Base-by-base conservation (phyloP, 2,329 filamentous ascomycete species). In the Rhinocladiella mackenziei region DNA sequence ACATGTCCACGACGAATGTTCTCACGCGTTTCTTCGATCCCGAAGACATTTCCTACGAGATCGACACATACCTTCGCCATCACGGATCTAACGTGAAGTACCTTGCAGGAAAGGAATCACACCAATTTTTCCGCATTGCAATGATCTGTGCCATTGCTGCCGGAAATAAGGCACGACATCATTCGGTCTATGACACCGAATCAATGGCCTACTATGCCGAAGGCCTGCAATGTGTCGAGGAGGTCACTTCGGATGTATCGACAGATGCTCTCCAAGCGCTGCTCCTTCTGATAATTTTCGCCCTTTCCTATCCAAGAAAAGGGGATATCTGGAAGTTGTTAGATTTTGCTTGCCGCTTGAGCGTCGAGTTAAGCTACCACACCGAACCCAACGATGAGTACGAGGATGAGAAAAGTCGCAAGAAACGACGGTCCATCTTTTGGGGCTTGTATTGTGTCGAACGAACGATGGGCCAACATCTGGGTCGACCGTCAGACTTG, bases 391-490 rank as follows among this genome's bases (percentile, higher is more conserved):
- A 56, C 23, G 53, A 49, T n/a, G 53, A 56, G 15, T 51, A 52
- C 33, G 56, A 60, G 42, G 51, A 53, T 14, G 52, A 59, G 22
- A 53, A 50, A 23, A 48, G 47, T 32, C 50, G 41, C 17, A 54
- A 50, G 39, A 42, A 49, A n/a, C 50, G 59, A 11, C 45, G 59
- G 14, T 55, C 60, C 36, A 54, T 60, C 1, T 65, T 65, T 32
- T 66, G 62, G 63, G 62, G 62, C 7, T 53, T 65, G 2, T 66
- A 66, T 39, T 59, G 62, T 31, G 58, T 65, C 28, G 63, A 66
- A 47, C 55, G 62, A 19, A 64, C 62, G 14, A 58, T 63, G 20
- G 62, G 62, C 2, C 63, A 66, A 45, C 56, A 65, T n/a, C 62
- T 65, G 45, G 63, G 63, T 15, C 59, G 63, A 28, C 59, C 61